Evolutionary conservation across 2,329 filamentous ascomycete species (phyloP).

Genomic region (Penicillium fuscoglaucum): DNA sequence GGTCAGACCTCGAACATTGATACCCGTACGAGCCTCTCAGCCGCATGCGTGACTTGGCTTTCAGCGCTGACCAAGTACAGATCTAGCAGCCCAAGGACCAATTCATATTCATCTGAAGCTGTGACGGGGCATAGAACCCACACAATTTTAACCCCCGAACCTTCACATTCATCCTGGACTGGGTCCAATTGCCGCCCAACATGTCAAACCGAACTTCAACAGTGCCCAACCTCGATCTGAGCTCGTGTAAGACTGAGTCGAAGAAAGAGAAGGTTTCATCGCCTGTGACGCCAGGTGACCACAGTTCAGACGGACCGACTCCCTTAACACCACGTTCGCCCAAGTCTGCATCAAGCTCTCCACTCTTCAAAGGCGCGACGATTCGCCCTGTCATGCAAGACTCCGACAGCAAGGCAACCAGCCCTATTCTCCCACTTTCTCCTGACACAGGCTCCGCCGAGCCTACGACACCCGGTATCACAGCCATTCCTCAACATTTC

Average conservation of each 20-base stretch:
- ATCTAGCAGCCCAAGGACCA: neutral
- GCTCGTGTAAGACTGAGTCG: constrained; percentile 32
- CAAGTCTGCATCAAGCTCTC: constrained; percentile 40
- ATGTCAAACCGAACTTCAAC: constrained; percentile 41
- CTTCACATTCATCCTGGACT: neutral
- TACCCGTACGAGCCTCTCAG: constrained; percentile 4
- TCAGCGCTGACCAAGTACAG: neutral
- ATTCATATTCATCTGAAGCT: neutral
- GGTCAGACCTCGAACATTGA: constrained; percentile 6
- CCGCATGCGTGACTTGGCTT: neutral
- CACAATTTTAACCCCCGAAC: neutral
- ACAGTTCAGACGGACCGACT: constrained; percentile 38
- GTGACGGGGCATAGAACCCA: neutral
- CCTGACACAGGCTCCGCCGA: constrained; percentile 25
- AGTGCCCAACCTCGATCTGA: constrained; percentile 42
- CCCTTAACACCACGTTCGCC: constrained; percentile 42
- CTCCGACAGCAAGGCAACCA: constrained; percentile 32
- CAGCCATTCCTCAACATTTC: constrained; percentile 48
- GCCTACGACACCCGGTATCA: constrained; percentile 45
- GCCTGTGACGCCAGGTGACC: constrained; percentile 37
- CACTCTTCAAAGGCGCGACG: constrained; percentile 40
- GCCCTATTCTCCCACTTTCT: constrained; percentile 32
- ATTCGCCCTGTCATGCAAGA: constrained; percentile 45
- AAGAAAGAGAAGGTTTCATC: constrained; percentile 32
- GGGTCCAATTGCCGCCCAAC: constrained; percentile 19